phyloP scores from a whole-genome alignment of 2,329 filamentous ascomycete species.

The Dothideomycetes sp. region DNA sequence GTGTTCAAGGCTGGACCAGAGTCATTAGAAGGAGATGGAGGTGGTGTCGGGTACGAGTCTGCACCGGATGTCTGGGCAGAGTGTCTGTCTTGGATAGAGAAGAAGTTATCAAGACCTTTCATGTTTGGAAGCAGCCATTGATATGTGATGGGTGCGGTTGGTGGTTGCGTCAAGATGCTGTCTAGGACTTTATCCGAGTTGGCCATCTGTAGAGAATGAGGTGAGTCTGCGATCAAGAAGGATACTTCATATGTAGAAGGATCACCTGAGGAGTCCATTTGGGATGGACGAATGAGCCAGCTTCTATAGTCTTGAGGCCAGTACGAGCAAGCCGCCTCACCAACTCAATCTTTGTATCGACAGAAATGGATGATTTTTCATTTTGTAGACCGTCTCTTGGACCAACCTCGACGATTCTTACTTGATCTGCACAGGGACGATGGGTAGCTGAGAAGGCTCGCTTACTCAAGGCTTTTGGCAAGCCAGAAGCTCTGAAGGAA shows the following conservation, averaged over 20 bases:
- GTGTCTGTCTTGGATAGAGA: slow-evolving; percentile 43
- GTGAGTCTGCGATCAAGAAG: not conserved
- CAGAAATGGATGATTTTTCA: slow-evolving; percentile 61
- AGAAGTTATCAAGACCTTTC: slow-evolving; percentile 60
- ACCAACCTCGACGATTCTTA: slow-evolving; percentile 69
- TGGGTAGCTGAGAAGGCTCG: slow-evolving; percentile 21
- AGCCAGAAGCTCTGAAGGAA: not conserved
- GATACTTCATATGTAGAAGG: not conserved
- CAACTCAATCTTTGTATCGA: slow-evolving; percentile 66
- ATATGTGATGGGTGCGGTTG: slow-evolving; percentile 54
- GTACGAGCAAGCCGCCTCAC: slow-evolving; percentile 60
- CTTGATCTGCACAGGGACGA: slow-evolving; percentile 30
- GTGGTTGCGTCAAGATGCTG: slow-evolving; percentile 52
- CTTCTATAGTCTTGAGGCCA: slow-evolving; percentile 65
- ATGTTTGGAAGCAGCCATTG: slow-evolving; percentile 73
- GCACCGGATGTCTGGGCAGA: slow-evolving; percentile 37
- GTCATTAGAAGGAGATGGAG: slow-evolving; percentile 28
- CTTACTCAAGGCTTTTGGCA: slow-evolving; percentile 4
- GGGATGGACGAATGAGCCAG: slow-evolving; percentile 72
- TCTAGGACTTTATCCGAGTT: slow-evolving; percentile 67
- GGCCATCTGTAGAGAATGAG: slow-evolving; percentile 52
- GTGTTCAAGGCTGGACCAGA: slow-evolving; percentile 33
- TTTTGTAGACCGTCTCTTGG: slow-evolving; percentile 83
- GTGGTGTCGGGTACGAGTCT: slow-evolving; percentile 40
- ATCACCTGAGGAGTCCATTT: slow-evolving; percentile 74